A percentile compares a stretch with the other conserved stretches of the same genome.
phyloP scores from a whole-genome alignment of 179 eudicot species.

The Camellia oleifera region DNA sequence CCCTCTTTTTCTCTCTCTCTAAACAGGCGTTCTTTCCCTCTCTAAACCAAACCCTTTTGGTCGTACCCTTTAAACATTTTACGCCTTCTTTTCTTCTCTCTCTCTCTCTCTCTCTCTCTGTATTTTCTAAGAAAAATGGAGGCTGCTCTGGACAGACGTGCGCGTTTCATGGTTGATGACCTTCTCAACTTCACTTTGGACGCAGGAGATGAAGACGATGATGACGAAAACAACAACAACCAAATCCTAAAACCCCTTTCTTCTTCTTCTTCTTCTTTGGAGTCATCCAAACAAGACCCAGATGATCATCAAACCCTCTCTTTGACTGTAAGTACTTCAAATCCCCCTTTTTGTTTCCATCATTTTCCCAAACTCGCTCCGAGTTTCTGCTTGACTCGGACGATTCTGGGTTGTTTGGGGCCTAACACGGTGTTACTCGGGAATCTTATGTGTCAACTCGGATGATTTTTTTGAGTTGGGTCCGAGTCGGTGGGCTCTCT shows the following conservation, averaged over 20 bases:
- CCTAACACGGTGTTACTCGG: conserved; percentile 14
- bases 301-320: conserved; percentile 23
- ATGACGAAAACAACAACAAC: conserved; percentile 22
- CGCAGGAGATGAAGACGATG: conserved; percentile 26
- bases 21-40: not conserved
- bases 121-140: conserved; percentile 26
- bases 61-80: not conserved
- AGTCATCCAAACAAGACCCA: conserved; percentile 16
- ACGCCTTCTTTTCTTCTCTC: not conserved
- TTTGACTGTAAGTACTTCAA: conserved; percentile 42
- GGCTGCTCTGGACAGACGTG: conserved; percentile 26
- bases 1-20: not conserved
- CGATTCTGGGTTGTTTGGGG: not conserved
- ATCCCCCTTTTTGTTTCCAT: not conserved
- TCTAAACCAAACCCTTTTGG: conserved; percentile 7
- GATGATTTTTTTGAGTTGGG: conserved; percentile 8
- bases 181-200: conserved; percentile 55
- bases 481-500: not conserved
- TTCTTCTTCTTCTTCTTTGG: conserved; percentile 14
- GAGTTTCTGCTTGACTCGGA: conserved; percentile 17
- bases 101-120: not conserved
- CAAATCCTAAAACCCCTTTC: conserved; percentile 21
- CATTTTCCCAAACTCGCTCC: not conserved
- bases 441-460: conserved; percentile 13
- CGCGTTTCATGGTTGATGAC: conserved; percentile 39